Base-by-base conservation (phyloP, 495 filamentous ascomycete genomes). In the Penicillium canescens region DNA sequence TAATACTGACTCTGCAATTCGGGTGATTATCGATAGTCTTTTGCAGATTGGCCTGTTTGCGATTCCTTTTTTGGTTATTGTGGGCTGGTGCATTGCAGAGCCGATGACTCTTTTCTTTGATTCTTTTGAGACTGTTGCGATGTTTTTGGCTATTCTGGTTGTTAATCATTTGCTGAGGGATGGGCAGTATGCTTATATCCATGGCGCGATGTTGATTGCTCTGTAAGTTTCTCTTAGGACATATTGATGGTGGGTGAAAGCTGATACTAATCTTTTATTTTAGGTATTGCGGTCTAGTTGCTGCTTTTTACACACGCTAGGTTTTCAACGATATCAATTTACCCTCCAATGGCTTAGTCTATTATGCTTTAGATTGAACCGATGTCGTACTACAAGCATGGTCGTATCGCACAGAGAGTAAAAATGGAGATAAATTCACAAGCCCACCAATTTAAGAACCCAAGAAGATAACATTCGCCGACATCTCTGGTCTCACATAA, bases 121-220 rank as follows among this genome's bases (percentile, higher is more conserved):
- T 20, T 54, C 57, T 2, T 75, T 76, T 42, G 59, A 75, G 49
- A 73, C 59, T 2, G 59, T 63, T 5, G 51, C 64, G 3, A 61
- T 74, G 46, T 70, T 71, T 42, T 44, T 72, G 21, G 55, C 64
- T 2, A 55, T 66, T 5, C 46, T 73, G 18, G 59, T 73, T 8
- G 68, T 71, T 3, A 73, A 55, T 21, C 58, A 57, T 56, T 26
- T 69, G 36, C 53, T 91, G 13, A 65, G 86, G 49, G 86, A 90
- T 57, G 88, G 87, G 6, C 67, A 86, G 20, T 86, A 80, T 46
- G 90, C 90, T 66, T 91, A 89, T 26, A 59, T 65, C 9, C 59
- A 65, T 46, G 62, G 62, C 3, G 59, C 38, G 0, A 62, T 65
- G 59, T 43, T 62, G 16, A 36, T 62, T 28, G 46, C 57, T 28